Conservation (phyloP, 164 flowering plant species). For the Cinnamomum chago region DNA sequence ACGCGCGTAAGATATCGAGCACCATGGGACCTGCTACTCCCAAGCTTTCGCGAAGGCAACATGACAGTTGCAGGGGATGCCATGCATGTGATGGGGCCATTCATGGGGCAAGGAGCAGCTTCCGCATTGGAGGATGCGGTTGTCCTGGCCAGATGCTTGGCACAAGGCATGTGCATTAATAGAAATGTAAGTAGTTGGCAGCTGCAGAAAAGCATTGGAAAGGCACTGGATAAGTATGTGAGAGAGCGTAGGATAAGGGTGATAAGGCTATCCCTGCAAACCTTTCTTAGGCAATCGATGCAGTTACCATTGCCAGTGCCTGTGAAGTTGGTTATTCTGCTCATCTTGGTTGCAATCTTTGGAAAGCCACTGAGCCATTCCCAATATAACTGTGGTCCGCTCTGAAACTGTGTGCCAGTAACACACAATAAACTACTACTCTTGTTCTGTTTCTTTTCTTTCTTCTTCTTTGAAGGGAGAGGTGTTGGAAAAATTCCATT, state of each 20-base stretch:
- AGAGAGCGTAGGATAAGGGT: slow-evolving; percentile 28
- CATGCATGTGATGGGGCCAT: slow-evolving; percentile 44
- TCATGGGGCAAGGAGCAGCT: slow-evolving; percentile 34
- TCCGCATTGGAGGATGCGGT: slow-evolving; percentile 39
- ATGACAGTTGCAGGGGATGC: slow-evolving; percentile 38
- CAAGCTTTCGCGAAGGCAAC: slow-evolving; percentile 22
- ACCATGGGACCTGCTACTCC: slow-evolving; percentile 26
- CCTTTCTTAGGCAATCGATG: slow-evolving; percentile 21
- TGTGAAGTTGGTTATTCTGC: slow-evolving; percentile 5
- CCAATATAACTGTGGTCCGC: slow-evolving; percentile 27
- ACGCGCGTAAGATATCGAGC: slow-evolving; percentile 22
- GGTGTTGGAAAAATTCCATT: too few species aligned
- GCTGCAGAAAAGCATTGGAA: slow-evolving; percentile 4
- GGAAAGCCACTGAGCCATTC: slow-evolving; percentile 15
- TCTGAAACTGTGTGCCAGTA: slow-evolving; percentile 7
- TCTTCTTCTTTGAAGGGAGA: too few species aligned
- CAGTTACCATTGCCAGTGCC: slow-evolving; percentile 1
- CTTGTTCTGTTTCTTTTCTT: too few species aligned
- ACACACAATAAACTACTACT: too few species aligned
- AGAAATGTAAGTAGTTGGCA: background rate
- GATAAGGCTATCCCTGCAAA: slow-evolving; percentile 15
- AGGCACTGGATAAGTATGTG: slow-evolving; percentile 26
- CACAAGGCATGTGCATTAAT: slow-evolving; percentile 2
- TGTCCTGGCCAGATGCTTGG: slow-evolving; percentile 33
- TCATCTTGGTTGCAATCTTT: slow-evolving; percentile 8